phyloP scores from a whole-genome alignment of 768 basidiomycete species.

The Lactarius trivialis region DNA sequence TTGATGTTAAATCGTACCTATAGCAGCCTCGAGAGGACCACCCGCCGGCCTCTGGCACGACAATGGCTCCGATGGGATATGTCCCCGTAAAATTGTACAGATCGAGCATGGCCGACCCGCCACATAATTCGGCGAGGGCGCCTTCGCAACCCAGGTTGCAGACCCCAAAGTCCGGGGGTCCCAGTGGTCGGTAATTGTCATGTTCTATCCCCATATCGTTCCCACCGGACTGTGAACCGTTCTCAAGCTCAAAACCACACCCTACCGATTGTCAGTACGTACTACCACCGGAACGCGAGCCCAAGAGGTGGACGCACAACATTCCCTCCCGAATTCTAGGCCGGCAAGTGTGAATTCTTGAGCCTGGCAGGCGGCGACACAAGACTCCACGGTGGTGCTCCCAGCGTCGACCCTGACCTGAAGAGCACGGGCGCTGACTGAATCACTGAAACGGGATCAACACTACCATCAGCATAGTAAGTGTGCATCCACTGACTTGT shows the following conservation, averaged over 20 bases:
- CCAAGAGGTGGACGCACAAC: not conserved
- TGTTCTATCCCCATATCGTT: not conserved
- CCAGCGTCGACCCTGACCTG: slow-evolving; percentile 30
- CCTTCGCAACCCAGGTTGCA: slow-evolving; percentile 14
- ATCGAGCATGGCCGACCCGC: not conserved
- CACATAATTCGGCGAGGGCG: not conserved
- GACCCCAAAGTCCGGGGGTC: not conserved
- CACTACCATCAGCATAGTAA: no score
- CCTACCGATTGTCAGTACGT: not conserved
- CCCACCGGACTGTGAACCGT: not conserved
- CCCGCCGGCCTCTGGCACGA: not conserved
- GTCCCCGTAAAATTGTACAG: slow-evolving; percentile 9
- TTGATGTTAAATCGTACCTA: not conserved
- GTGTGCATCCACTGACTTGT: slow-evolving; percentile 42
- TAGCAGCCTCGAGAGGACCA: not conserved
- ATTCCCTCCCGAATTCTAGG: slow-evolving; percentile 30
- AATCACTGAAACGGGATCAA: slow-evolving; percentile 29
- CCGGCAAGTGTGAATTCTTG: slow-evolving; percentile 67
- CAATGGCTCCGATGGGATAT: not conserved
- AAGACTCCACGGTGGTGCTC: slow-evolving; percentile 57
- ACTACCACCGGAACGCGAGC: not conserved
- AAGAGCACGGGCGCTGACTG: slow-evolving; percentile 30
- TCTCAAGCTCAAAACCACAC: not conserved
- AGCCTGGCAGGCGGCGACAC: slow-evolving; percentile 57
- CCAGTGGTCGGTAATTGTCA: not conserved